Percentiles rank a stretch among this genome's conserved stretches.
Conservation (phyloP, 805 yeast genomes). For the Metschnikowia proteae region DNA sequence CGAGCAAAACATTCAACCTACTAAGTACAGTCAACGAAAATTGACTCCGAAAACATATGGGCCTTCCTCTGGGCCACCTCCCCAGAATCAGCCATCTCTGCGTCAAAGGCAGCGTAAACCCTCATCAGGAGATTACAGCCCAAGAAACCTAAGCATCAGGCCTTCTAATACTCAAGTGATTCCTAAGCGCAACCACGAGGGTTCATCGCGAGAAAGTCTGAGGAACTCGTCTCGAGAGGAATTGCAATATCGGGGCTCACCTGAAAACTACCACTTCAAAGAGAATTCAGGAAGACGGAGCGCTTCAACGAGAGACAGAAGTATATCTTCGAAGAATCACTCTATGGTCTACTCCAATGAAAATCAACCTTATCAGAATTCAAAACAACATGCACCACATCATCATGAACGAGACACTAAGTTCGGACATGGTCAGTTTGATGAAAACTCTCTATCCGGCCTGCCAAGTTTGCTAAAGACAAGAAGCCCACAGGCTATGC, state of each 20-base stretch:
- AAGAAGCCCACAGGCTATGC: neutral
- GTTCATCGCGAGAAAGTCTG: neutral
- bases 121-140: neutral
- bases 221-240: neutral
- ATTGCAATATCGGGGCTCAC: neutral
- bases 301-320: neutral
- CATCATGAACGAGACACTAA: neutral
- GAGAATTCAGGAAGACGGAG: neutral
- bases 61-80: constrained; percentile 1
- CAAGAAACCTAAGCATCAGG: neutral
- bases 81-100: neutral
- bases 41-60: constrained; percentile 9
- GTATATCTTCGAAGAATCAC: neutral
- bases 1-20: constrained; percentile 11
- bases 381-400: neutral
- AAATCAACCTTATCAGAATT: neutral
- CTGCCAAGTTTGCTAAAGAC: neutral
- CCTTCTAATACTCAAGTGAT: neutral
- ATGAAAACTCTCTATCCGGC: neutral
- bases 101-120: neutral
- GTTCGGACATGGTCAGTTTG: neutral
- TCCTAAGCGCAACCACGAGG: neutral
- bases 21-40: constrained; percentile 14
- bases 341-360: neutral
- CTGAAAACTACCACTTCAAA: neutral